phyloP scores from a whole-genome alignment of 2,329 filamentous ascomycete species.

The Periconia macrospinosa region DNA sequence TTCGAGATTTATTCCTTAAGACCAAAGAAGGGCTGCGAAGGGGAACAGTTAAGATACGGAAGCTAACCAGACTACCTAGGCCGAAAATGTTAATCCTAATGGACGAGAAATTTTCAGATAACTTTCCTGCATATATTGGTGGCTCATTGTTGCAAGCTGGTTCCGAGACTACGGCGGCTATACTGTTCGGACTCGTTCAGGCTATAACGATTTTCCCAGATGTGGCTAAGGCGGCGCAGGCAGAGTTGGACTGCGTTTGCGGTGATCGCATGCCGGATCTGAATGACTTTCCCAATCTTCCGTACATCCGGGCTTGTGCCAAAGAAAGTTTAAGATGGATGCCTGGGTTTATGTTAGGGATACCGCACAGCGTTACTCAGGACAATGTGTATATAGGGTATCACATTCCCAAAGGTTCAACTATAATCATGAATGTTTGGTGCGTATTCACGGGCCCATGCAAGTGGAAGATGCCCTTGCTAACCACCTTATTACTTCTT shows the following conservation, averaged over 20 bases:
- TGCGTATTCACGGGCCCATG: neutral
- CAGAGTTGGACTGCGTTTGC: slow-evolving; percentile 32
- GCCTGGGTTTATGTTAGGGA: slow-evolving; percentile 24
- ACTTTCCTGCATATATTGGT: slow-evolving; percentile 19
- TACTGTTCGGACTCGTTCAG: slow-evolving; percentile 27
- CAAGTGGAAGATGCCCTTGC: neutral
- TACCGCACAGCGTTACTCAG: slow-evolving; percentile 25
- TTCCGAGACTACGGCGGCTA: slow-evolving; percentile 29
- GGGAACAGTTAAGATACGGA: slow-evolving; percentile 8
- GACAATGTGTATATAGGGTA: slow-evolving; percentile 39
- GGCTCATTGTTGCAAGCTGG: slow-evolving; percentile 33
- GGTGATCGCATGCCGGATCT: slow-evolving; percentile 32
- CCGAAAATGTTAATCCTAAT: no score
- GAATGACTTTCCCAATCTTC: slow-evolving; percentile 26
- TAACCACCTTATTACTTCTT: neutral
- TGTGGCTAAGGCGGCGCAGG: slow-evolving; percentile 21
- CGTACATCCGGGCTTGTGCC: slow-evolving; percentile 28
- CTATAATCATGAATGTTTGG: slow-evolving; percentile 42
- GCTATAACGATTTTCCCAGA: slow-evolving; percentile 30
- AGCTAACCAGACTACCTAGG: neutral
- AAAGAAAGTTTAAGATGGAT: slow-evolving; percentile 38
- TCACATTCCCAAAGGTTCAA: slow-evolving; percentile 41
- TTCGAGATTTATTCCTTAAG: slow-evolving; percentile 20
- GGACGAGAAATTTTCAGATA: slow-evolving; percentile 24
- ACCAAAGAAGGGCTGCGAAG: slow-evolving; percentile 19